phyloP scores from a whole-genome alignment of 306 rosid species.

The Abrus precatorius region DNA sequence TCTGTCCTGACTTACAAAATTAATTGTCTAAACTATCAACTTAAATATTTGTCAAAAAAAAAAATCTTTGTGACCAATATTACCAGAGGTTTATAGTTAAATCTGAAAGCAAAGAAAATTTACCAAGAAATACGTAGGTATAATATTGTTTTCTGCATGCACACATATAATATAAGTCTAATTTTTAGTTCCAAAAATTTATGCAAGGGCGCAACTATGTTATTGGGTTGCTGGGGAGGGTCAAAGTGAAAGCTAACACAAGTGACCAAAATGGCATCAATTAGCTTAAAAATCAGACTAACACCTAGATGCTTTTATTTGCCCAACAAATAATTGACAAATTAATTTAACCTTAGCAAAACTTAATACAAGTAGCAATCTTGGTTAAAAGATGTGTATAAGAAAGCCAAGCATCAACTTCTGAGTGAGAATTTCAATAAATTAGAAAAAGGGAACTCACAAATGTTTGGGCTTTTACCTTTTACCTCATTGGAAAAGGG shows the following conservation, averaged over 20 bases:
- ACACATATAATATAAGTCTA: neutral
- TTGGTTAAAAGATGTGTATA: neutral
- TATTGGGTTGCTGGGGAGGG: conserved; percentile 12
- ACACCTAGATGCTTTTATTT: conserved; percentile 7
- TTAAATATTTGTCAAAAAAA: conserved; percentile 17
- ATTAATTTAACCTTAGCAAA: conserved; percentile 8
- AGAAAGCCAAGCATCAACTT: neutral
- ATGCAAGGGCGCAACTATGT: conserved; percentile 1
- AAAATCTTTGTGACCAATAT: neutral
- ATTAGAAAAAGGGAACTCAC: conserved; percentile 19
- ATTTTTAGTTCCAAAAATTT: conserved; percentile 38
- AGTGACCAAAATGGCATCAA: conserved; percentile 10
- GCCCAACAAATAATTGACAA: conserved; percentile 25
- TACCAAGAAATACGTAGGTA: neutral
- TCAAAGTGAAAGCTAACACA: conserved; percentile 37
- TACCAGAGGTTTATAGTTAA: neutral
- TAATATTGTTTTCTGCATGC: conserved; percentile 7
- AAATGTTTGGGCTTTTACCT: conserved; percentile 54
- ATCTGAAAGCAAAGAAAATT: neutral
- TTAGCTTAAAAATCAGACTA: neutral
- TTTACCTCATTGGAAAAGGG: conserved; percentile 51
- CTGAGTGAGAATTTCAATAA: conserved; percentile 17
- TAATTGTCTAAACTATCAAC: conserved; percentile 28
- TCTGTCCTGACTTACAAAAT: neutral
- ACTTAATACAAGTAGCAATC: conserved; percentile 20